Percentiles rank a stretch among this genome's conserved stretches.
Conservation (phyloP, 1,284 basidiomycete genomes). For the Ustilago esculenta region DNA sequence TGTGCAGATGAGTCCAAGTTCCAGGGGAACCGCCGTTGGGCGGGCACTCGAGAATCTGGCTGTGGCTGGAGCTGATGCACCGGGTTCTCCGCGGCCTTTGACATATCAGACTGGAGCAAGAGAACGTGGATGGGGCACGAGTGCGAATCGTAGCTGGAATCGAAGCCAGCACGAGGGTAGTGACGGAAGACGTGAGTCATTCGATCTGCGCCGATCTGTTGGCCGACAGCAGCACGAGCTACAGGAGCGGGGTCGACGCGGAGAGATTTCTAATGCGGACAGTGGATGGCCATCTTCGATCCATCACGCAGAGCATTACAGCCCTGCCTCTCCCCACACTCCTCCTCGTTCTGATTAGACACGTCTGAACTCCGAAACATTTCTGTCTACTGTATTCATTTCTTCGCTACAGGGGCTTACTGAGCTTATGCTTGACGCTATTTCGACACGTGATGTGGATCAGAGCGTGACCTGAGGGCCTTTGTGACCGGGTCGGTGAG, state of each 20-base stretch:
- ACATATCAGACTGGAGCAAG: background rate
- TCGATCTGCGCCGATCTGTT: constrained; percentile 6
- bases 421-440: too few relatives aligned
- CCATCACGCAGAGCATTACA: background rate
- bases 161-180: background rate
- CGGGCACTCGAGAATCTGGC: constrained; percentile 23
- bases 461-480: too few relatives aligned
- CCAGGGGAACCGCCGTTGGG: constrained; percentile 19
- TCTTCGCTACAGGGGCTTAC: too few relatives aligned
- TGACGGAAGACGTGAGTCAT: background rate
- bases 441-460: too few relatives aligned
- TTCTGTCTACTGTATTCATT: too few relatives aligned
- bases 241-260: background rate
- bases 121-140: background rate
- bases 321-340: constrained; percentile 8
- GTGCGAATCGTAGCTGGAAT: constrained; percentile 8
- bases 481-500: too few relatives aligned
- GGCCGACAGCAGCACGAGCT: constrained; percentile 5
- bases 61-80: constrained; percentile 11
- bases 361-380: too few relatives aligned
- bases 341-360: constrained; percentile 13
- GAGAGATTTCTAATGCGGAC: background rate
- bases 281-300: constrained; percentile 3
- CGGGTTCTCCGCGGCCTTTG: background rate
- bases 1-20: constrained; percentile 1